A percentile compares a stretch with the other conserved stretches of the same genome.
These are phyloP conservation scores for Cytauxzoon felis DNA, from an alignment of 169 alveolate genomes.

Conservation along the genomic window DNA sequence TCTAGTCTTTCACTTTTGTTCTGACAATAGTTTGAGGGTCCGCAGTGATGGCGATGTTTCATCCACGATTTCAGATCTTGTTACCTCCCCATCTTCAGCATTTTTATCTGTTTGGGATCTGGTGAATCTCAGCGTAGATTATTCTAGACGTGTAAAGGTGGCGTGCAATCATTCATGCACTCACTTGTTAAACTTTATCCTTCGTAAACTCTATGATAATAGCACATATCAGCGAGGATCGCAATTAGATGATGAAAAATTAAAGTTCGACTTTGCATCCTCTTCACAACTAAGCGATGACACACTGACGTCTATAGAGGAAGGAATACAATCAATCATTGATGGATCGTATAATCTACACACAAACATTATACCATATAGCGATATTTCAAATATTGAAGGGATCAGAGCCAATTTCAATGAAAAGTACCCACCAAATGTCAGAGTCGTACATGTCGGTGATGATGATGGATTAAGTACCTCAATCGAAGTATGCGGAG, in stretches of 20 bases:
- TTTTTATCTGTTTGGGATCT: slow-evolving; percentile 11
- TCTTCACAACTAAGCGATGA: slow-evolving; percentile 68
- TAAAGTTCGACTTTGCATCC: slow-evolving; percentile 82
- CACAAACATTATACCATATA: slow-evolving; percentile 63
- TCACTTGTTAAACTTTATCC: slow-evolving; percentile 84
- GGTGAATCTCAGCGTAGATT: slow-evolving; percentile 68
- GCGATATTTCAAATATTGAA: slow-evolving; percentile 70
- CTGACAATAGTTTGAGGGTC: slow-evolving; percentile 21
- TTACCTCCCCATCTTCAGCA: neutral
- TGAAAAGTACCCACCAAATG: slow-evolving; percentile 89
- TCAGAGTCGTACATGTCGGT: slow-evolving; percentile 83
- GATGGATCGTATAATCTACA: slow-evolving; percentile 61
- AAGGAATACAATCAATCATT: slow-evolving; percentile 65
- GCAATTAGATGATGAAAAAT: slow-evolving; percentile 78
- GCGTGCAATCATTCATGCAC: slow-evolving; percentile 92
- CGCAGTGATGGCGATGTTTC: slow-evolving; percentile 14
- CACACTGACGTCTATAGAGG: slow-evolving; percentile 61
- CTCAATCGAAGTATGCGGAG: slow-evolving; percentile 89
- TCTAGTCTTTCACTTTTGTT: slow-evolving; percentile 82
- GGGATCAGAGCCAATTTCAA: slow-evolving; percentile 84
- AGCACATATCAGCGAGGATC: slow-evolving; percentile 81
- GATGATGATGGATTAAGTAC: slow-evolving; percentile 65
- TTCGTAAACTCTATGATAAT: slow-evolving; percentile 69
- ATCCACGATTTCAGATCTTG: neutral
- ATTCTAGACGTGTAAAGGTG: slow-evolving; percentile 78